Conservation (phyloP, 2,329 filamentous ascomycete species). For the Fusarium dimerum region DNA sequence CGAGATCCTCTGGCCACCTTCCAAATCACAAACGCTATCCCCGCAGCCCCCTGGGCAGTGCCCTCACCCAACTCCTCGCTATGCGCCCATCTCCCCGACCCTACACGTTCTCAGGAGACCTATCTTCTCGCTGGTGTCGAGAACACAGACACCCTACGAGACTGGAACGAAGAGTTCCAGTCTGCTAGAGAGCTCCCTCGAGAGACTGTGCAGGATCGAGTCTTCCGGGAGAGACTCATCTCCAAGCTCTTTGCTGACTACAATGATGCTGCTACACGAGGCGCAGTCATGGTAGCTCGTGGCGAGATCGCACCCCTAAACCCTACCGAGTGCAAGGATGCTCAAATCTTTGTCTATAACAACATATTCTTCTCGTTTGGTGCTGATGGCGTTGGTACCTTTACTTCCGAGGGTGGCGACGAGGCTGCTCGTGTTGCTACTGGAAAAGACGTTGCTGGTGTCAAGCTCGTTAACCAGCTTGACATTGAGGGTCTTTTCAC, state of each 20-base stretch:
- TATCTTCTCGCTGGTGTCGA: slow-evolving; percentile 89
- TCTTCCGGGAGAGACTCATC: slow-evolving; percentile 90
- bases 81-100: slow-evolving; percentile 75
- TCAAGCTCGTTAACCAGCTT: slow-evolving; percentile 93
- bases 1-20: slow-evolving; percentile 90
- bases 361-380: slow-evolving; percentile 99
- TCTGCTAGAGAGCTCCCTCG: slow-evolving; percentile 93
- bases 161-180: slow-evolving; percentile 99
- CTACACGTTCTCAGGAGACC: slow-evolving; percentile 88
- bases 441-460: slow-evolving; percentile 93
- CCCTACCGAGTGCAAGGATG: slow-evolving; percentile 87
- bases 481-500: slow-evolving; percentile 95
- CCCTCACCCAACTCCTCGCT: slow-evolving; percentile 64
- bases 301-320: slow-evolving; percentile 94
- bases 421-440: slow-evolving; percentile 95
- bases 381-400: slow-evolving; percentile 95
- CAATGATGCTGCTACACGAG: slow-evolving; percentile 89
- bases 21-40: slow-evolving; percentile 93
- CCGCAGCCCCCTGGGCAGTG: slow-evolving; percentile 89
- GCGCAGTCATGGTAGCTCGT: slow-evolving; percentile 86
- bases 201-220: slow-evolving; percentile 90
- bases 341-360: slow-evolving; percentile 99
- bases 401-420: slow-evolving; percentile 93
- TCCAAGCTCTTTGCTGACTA: slow-evolving; percentile 98
- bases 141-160: slow-evolving; percentile 88